Base-by-base conservation (phyloP, 192 early-diverging fungal species). In the Rhizophagus prolifer region DNA sequence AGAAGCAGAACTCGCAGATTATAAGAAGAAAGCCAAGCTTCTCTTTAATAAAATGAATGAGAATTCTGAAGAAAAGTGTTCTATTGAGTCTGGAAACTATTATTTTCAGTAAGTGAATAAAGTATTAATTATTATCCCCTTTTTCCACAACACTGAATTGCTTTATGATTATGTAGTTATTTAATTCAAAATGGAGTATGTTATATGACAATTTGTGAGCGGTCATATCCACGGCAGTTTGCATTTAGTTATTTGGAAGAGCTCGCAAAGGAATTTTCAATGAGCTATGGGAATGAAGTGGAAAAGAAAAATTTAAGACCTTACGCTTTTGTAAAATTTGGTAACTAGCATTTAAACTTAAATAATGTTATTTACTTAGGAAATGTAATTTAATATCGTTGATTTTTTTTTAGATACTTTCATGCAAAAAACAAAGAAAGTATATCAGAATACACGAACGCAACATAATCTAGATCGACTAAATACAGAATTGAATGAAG, bases 301-400 rank as follows among this genome's bases (percentile, higher is more conserved):
- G 91, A 92, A 46, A 90, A 92, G 36, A 84, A 84, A 28, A 95
- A 89, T 58, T 89, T 96, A 46, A 85, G 97, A 64, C 96, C 97
- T 19, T 99, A 97, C 81, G 97, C 97, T 16, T 97, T 99, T 86
- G 94, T 97, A 67, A 95, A 95, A 80, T 99, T 99, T 81, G 94
- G 93, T 93, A 86, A 28, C 78, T 84, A 69, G 9, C 58, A 59
- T 58, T 9, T 7, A 30, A 14, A 38, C 19, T n/a, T 63, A 44
- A 44, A 44, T 3, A 44, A 38, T 28, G 25, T 34, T 31, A 9
- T 64, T 46, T 75, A 38, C 36, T 63, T 75, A 30, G n/a, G 14
- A 58, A 31, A n/a, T 25, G 10, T 60, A 59, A 31, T 30, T 54
- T 50, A 68, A 34, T 30, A 5, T 19, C 2, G 26, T 54, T 13